phyloP scores from a whole-genome alignment of 139 green algal genomes.

The Chlamydomonas schloesseri region DNA sequence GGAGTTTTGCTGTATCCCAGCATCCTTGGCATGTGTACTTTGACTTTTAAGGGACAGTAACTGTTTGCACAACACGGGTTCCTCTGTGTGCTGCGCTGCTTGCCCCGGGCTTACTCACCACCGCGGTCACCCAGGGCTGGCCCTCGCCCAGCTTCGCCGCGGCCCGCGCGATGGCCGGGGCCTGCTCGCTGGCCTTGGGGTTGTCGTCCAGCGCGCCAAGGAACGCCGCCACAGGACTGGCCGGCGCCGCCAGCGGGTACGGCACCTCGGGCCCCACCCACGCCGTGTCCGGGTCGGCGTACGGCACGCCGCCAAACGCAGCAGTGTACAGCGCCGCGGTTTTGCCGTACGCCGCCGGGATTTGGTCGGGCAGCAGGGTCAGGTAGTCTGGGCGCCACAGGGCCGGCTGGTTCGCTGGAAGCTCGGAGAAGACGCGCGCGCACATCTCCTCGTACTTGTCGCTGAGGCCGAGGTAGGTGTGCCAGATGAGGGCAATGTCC shows the following conservation, averaged over 20 bases:
- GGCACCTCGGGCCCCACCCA: background rate
- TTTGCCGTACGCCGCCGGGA: background rate
- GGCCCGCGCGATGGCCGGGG: too few relatives aligned
- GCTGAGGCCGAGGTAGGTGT: background rate
- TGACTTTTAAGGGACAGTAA: too few relatives aligned
- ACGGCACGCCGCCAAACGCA: background rate
- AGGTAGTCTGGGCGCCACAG: background rate
- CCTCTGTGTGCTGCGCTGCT: too few relatives aligned
- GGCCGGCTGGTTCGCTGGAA: background rate
- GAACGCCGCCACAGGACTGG: background rate
- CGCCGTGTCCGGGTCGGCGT: background rate
- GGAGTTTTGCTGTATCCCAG: too few relatives aligned
- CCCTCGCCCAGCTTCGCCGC: too few relatives aligned
- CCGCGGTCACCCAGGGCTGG: too few relatives aligned
- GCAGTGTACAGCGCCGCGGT: background rate
- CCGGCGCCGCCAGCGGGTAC: background rate
- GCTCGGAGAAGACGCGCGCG: background rate
- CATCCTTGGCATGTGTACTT: too few relatives aligned
- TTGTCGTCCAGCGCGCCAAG: background rate
- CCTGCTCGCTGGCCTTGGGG: background rate
- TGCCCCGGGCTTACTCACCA: too few relatives aligned
- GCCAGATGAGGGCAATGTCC: slow-evolving; percentile 31
- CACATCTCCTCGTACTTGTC: background rate
- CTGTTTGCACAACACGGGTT: too few relatives aligned
- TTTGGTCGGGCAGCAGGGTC: background rate